Percentiles rank a stretch among this genome's conserved stretches.
These are phyloP conservation scores for Fusarium napiforme DNA, from an alignment of 2,329 filamentous ascomycete genomes.

Conservation along the genomic window DNA sequence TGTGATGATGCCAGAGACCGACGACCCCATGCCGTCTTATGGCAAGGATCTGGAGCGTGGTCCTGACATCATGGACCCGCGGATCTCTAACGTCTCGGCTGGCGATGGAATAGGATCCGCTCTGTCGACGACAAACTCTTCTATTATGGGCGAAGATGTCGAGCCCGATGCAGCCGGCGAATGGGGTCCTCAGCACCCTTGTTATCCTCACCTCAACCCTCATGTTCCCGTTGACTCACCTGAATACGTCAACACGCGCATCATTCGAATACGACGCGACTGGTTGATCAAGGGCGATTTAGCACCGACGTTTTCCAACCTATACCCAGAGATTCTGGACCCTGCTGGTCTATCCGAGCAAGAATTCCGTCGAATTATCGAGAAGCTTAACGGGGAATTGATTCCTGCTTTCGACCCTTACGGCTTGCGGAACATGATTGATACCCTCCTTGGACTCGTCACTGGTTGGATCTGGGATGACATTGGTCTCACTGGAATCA, in stretches of 20 bases:
- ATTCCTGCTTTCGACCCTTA: conserved; percentile 84
- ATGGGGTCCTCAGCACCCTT: conserved; percentile 95
- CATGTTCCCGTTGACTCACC: conserved; percentile 84
- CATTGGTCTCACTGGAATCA: conserved; percentile 79
- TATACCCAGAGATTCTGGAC: conserved; percentile 96
- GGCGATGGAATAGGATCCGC: conserved; percentile 65
- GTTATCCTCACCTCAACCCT: conserved; percentile 91
- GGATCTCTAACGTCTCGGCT: conserved; percentile 60
- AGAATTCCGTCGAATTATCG: conserved; percentile 85
- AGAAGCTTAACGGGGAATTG: conserved; percentile 83
- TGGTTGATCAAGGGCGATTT: conserved; percentile 92
- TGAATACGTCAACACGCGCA: conserved; percentile 81
- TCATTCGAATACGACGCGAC: conserved; percentile 91
- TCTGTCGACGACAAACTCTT: conserved; percentile 67
- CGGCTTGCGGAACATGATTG: conserved; percentile 79
- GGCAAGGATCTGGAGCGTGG: conserved; percentile 67
- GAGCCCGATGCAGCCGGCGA: conserved; percentile 76
- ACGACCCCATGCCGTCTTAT: conserved; percentile 51
- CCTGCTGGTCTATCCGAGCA: conserved; percentile 83
- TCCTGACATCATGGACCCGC: conserved; percentile 56
- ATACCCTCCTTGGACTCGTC: conserved; percentile 80
- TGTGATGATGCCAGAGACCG: conserved; percentile 56
- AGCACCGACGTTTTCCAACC: conserved; percentile 91
- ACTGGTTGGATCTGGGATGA: conserved; percentile 98
- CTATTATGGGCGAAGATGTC: conserved; percentile 72